Base-by-base conservation (phyloP, 208 protist species). In the Trypanosoma mega region DNA sequence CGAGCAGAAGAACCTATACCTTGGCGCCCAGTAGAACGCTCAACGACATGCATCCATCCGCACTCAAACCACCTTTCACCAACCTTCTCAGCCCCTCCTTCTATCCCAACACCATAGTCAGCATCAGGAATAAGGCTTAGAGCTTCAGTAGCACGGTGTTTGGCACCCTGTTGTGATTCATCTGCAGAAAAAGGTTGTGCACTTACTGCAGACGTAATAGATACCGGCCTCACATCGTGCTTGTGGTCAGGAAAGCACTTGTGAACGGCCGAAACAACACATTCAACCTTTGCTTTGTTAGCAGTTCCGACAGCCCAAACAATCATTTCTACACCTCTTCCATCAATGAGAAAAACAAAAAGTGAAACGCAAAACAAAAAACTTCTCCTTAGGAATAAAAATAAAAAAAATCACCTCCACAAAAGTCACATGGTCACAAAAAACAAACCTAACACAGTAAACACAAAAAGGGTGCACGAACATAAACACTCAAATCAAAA, bases 101-200 rank as follows among this genome's bases (percentile, higher is more conserved):
- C 87, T 5, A 93, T 48, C 0, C 87, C 87, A 30, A 93, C 74
- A 31, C 87, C 82, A 69, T 77, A 93, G 45, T 90, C 55, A 29
- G 80, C 80, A 2, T 80, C 63, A 36, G 79, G 64, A 43, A 71
- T 33, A n/a, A 66, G 56, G 1, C 72, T 51, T 21, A 90, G 52
- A 0, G 87, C 80, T 34, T 72, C 69, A 26, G 65, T 47, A 12
- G 87, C 80, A 20, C 87, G 79, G 12, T 84, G 66, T 5, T 76
- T 16, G 20, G 78, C 70, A 23, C 87, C 87, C 8, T 47, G 11
- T 29, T 78, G 72, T 5, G 78, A 84, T 54, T 90, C 87, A 41
- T 83, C 87, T n/a, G 87, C 78, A 12, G 72, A 79, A 78, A 90
- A 89, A 14, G 87, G 87, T 61, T 93, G 82, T 41, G 73, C 69